phyloP scores from a whole-genome alignment of 345 rosid genomes.

The Euphorbia lathyris region DNA sequence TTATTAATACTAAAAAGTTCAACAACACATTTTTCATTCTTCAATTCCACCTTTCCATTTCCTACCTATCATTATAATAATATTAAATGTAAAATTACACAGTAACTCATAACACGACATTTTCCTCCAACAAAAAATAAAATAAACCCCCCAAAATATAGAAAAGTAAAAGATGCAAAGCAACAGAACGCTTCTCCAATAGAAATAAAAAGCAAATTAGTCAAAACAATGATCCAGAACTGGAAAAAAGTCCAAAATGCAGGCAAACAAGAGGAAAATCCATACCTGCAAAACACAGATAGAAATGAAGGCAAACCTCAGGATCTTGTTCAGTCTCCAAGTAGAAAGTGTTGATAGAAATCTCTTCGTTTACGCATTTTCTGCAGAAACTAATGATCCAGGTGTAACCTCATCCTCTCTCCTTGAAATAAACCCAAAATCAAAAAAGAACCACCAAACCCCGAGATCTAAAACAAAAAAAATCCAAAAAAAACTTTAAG shows the following conservation, averaged over 20 bases:
- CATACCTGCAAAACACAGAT: conserved; percentile 37
- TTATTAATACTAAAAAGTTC: neutral
- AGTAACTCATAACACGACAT: conserved; percentile 25
- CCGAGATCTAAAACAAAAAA: neutral
- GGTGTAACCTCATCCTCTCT: neutral
- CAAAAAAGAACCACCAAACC: conserved; percentile 3
- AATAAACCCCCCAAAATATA: neutral
- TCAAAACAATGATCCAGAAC: neutral
- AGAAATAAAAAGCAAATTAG: neutral
- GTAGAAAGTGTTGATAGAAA: neutral
- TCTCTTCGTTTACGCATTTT: conserved; percentile 8
- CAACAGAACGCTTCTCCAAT: conserved; percentile 13
- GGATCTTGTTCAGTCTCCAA: conserved; percentile 38
- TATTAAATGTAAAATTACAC: neutral
- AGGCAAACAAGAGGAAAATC: neutral
- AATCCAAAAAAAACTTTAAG: neutral
- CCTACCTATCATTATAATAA: neutral
- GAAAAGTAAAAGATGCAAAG: neutral
- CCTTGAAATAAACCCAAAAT: too few relatives aligned
- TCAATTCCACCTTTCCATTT: conserved; percentile 7
- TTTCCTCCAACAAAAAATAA: conserved; percentile 13
- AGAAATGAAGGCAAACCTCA: conserved; percentile 27
- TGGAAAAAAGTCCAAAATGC: conserved; percentile 18
- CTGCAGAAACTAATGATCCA: conserved; percentile 7
- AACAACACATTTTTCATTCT: neutral